Base-by-base conservation (phyloP, 805 yeast species). In the Clavispora fructus region DNA sequence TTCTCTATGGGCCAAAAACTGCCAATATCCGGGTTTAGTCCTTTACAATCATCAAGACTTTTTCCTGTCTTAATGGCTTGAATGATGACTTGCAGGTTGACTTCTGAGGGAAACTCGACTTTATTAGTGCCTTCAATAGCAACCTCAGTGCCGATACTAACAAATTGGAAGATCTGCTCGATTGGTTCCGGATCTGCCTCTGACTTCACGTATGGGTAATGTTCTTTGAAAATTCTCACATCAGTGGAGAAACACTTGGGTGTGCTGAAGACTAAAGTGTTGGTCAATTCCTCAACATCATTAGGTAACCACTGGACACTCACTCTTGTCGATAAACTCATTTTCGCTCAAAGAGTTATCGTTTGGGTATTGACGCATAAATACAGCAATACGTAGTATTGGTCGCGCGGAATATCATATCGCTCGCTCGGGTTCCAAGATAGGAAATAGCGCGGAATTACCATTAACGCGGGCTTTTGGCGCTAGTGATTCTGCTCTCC, bases 281-380 rank as follows among this genome's bases (percentile, higher is more conserved):
- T 55, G 8, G 84, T 71, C 30, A 56, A 55, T 49, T 80, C 85
- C 4, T 54, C 52, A 6, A 75, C 64, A 7, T 50, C 55, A 1
- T 57, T 63, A 0, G 77, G 74, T 25, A 67, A 66, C 84, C 84
- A 79, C 59, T 73, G 77, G n/a, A 80, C 65, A 11, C 78, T 69
- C 10, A 76, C 50, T 59, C 85, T 65, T 1, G 74, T 71, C 0
- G 82, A 75, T 23, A 78, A 50, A 32, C 65, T 59, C 60, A 62
- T 61, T 7, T 2, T 16, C 13, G 17, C 13, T 9, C 5, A 31
- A 31, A 14, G 19, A n/a, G 14, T 8, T n/a, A 31, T 7, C 7
- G 35, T 39, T n/a, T 38, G 25, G 6, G 13, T n/a, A 27, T 13
- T 14, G 40, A 9, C 9, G 13, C 29, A 17, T 25, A 14, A 11